Evolutionary conservation across 495 filamentous ascomycete species (phyloP).

Genomic region (Penicillium egyptiacum): DNA sequence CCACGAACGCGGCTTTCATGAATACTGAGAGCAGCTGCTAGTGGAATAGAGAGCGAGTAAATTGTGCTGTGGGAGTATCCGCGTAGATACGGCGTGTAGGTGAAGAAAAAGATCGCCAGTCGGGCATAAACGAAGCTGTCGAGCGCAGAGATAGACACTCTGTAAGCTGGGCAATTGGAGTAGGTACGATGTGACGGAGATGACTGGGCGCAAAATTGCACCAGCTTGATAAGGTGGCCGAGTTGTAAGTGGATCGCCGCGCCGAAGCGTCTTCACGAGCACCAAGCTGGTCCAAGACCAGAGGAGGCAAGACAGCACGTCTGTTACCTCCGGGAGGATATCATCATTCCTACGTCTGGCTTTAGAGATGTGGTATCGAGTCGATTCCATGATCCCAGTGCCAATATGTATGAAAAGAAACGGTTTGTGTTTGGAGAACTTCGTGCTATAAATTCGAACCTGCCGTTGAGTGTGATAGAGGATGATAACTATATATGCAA

Average conservation of each 20-base stretch:
- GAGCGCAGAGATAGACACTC: slow-evolving; percentile 3
- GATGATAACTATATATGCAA: not conserved
- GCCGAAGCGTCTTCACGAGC: slow-evolving; percentile 9
- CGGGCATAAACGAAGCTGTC: slow-evolving; percentile 12
- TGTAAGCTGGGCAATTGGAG: not conserved
- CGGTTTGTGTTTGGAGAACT: not conserved
- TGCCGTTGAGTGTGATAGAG: slow-evolving; percentile 6
- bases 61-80: not conserved
- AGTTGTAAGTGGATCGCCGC: slow-evolving; percentile 5
- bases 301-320: slow-evolving; percentile 6
- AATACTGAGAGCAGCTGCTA: not conserved
- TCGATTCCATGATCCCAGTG: not conserved
- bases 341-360: not conserved
- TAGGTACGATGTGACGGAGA: not conserved
- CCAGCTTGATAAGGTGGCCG: slow-evolving; percentile 1
- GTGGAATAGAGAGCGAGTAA: slow-evolving; percentile 7
- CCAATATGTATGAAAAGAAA: slow-evolving; percentile 3
- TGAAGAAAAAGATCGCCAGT: slow-evolving; percentile 7
- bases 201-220: not conserved
- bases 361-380: not conserved
- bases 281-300: slow-evolving; percentile 8
- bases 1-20: slow-evolving; percentile 6
- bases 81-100: not conserved
- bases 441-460: not conserved
- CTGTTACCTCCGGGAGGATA: not conserved